Evolutionary conservation across 805 yeast species (phyloP).

Genomic region (Babjeviella inositovora): DNA sequence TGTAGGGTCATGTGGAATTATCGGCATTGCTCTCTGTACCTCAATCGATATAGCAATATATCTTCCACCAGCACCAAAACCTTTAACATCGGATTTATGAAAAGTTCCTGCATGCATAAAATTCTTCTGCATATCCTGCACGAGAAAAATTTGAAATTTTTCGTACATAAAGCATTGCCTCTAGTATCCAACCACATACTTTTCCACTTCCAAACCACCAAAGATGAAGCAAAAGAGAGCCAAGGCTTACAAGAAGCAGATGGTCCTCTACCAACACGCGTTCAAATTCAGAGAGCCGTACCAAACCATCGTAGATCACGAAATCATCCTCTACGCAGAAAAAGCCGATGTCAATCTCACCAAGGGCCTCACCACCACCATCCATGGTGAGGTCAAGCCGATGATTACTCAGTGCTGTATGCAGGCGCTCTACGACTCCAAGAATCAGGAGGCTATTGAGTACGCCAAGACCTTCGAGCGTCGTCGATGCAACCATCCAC

Average conservation of each 20-base stretch:
- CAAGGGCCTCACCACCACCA: slow-evolving; percentile 66
- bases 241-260: slow-evolving; percentile 83
- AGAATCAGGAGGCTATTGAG: slow-evolving; percentile 62
- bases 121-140: too few species aligned
- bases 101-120: too few species aligned
- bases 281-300: slow-evolving; percentile 91
- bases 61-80: too few species aligned
- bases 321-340: slow-evolving; percentile 48
- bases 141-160: too few species aligned
- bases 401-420: slow-evolving; percentile 95
- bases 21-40: too few species aligned
- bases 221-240: slow-evolving; percentile 93
- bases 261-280: slow-evolving; percentile 69
- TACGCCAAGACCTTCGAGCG: slow-evolving; percentile 77
- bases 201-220: too few species aligned
- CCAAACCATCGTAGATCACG: slow-evolving; percentile 79
- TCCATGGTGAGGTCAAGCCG: slow-evolving; percentile 76
- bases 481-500: slow-evolving; percentile 81
- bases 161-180: too few species aligned
- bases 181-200: too few species aligned
- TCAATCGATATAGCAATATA: too few species aligned
- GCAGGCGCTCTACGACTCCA: slow-evolving; percentile 62
- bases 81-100: too few species aligned
- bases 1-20: too few species aligned
- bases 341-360: slow-evolving; percentile 59